These are phyloP conservation scores for Colletotrichum graminicola DNA, from an alignment of 2,329 filamentous ascomycete species.

Conservation along the genomic window DNA sequence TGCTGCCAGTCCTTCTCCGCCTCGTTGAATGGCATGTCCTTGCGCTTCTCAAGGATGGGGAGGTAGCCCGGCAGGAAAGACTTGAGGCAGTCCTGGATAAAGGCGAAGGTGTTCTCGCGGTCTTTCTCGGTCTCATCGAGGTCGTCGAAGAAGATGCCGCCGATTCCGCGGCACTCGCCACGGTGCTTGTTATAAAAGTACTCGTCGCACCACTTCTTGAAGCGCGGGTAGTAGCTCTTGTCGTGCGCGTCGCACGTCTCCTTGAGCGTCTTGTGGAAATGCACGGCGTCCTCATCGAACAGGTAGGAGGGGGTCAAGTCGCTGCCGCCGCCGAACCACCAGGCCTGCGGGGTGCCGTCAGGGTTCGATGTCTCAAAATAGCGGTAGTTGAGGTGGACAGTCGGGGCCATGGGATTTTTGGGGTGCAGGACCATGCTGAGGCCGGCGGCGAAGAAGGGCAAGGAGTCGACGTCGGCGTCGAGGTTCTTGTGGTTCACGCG, in stretches of 20 bases:
- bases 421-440: slow-evolving; percentile 95
- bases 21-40: slow-evolving; percentile 90
- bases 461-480: slow-evolving; percentile 78
- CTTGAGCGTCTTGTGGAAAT: slow-evolving; percentile 96
- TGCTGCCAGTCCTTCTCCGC: slow-evolving; percentile 97
- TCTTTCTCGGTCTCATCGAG: slow-evolving; percentile 89
- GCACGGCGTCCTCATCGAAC: slow-evolving; percentile 96
- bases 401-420: slow-evolving; percentile 95
- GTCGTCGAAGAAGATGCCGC: slow-evolving; percentile 99
- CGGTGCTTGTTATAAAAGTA: slow-evolving; percentile 97
- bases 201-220: slow-evolving; percentile 98
- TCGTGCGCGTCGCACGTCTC: slow-evolving; percentile 94
- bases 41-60: slow-evolving; percentile 87
- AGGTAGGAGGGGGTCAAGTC: slow-evolving; percentile 94
- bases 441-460: slow-evolving; percentile 96
- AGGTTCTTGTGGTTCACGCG: slow-evolving; percentile 94
- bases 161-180: slow-evolving; percentile 85
- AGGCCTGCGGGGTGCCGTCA: slow-evolving; percentile 84
- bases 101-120: slow-evolving; percentile 89
- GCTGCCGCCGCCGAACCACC: slow-evolving; percentile 98
- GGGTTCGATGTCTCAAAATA: slow-evolving; percentile 97
- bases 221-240: slow-evolving; percentile 89
- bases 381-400: slow-evolving; percentile 97
- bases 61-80: slow-evolving; percentile 93
- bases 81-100: slow-evolving; percentile 85